A percentile compares a stretch with the other conserved stretches of the same genome.
These are phyloP conservation scores for Nigrograna mackinnonii DNA, from an alignment of 2,329 filamentous ascomycete species.

Conservation along the genomic window DNA sequence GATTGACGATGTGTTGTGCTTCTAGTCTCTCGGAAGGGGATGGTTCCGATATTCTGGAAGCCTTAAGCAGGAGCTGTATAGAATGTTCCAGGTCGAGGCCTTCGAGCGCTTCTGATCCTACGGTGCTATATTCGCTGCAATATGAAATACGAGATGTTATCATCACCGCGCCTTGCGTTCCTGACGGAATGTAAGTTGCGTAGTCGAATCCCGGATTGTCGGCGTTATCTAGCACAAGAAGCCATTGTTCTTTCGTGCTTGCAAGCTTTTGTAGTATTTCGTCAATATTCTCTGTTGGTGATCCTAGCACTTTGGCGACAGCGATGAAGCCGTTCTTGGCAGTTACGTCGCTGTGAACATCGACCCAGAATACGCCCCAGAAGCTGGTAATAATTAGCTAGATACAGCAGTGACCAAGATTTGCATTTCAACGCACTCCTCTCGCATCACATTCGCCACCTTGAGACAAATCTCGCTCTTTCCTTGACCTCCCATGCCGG, in stretches of 20 bases:
- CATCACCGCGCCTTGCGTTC: slow-evolving; percentile 14
- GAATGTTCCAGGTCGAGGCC: slow-evolving; percentile 12
- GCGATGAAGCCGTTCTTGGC: slow-evolving; percentile 25
- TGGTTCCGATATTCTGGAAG: slow-evolving; percentile 8
- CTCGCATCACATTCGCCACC: slow-evolving; percentile 20
- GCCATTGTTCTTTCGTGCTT: slow-evolving; percentile 15
- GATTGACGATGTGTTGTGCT: slow-evolving; percentile 11
- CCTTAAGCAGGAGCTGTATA: slow-evolving; percentile 17
- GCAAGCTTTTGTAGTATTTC: slow-evolving; percentile 15
- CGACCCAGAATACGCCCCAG: slow-evolving; percentile 39
- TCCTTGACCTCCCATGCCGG: slow-evolving; percentile 30
- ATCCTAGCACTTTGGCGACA: slow-evolving; percentile 20
- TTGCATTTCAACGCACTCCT: slow-evolving; percentile 15
- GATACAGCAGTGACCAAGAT: not conserved
- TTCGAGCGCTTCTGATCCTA: slow-evolving; percentile 11
- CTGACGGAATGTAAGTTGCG: slow-evolving; percentile 17
- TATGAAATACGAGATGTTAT: slow-evolving; percentile 21
- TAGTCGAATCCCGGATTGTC: slow-evolving; percentile 20
- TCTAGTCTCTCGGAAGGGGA: slow-evolving; percentile 3
- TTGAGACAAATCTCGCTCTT: slow-evolving; percentile 39
- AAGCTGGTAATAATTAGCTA: slow-evolving; percentile 20
- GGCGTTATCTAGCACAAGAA: slow-evolving; percentile 28
- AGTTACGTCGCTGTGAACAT: slow-evolving; percentile 19
- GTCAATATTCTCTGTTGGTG: slow-evolving; percentile 13
- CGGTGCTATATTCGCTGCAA: slow-evolving; percentile 14